Base-by-base conservation (phyloP, 139 green algal species). In the Chlamydomonas urium region DNA sequence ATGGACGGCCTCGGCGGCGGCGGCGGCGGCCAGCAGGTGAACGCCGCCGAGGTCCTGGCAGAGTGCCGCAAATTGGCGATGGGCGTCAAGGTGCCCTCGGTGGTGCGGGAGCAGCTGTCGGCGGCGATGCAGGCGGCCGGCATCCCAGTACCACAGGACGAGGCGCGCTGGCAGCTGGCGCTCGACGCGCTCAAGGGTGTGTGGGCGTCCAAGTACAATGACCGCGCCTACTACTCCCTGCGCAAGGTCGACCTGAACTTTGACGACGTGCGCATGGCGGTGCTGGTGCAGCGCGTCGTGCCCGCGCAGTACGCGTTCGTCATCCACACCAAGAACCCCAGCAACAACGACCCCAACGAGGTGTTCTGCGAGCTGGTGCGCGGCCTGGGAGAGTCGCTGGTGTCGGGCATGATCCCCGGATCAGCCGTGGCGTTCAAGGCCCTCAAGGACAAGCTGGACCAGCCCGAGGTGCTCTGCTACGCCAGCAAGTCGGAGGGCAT, bases 161-260 rank as follows among this genome's bases (percentile, higher is more conserved):
- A 89, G 71, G 81, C 89, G 66, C 86, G 88, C 38, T 97, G 93
- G 93, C 50, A 56, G 0, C 38, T 78, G 67, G 89, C 87, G 0
- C 34, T 90, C 17, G 53, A 82, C 2, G 84, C 90, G 1, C 77
- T 96, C 47, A 90, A 88, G 70, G 83, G 89, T 45, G 95, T 99
- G 68, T 99, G 95, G 95, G 95, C 94, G 32, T 92, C 79, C 80
- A 98, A 98, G 84, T 99, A 93, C 89, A 99, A 99, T 73, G 95
- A 98, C 58, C 82, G 94, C 31, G 94, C 94, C 28, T 94, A 84
- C 76, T 85, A 85, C 73, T 90, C 77, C 63, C 87, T 88, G 74
- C 74, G 82, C 47, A 97, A 97, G 82, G 86, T 79, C 1, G 88
- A 92, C 35, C 82, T 97, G 56, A 78, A 91, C 78, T 94, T 96